A percentile compares a stretch with the other conserved stretches of the same genome.
phyloP scores from a whole-genome alignment of 805 yeast genomes.

The Yamadazyma scolyti region DNA sequence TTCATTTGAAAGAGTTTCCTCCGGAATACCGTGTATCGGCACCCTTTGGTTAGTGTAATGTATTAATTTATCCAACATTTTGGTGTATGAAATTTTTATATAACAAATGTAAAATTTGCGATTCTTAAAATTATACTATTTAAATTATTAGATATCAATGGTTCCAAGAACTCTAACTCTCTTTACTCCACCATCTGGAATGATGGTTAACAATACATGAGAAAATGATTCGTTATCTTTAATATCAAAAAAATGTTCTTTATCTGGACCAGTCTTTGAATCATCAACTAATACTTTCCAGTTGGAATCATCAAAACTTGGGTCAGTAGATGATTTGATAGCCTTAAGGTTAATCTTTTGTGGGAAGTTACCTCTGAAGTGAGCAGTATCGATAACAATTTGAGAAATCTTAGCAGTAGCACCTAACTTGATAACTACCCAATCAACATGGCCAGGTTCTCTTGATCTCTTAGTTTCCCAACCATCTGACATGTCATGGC shows the following conservation, averaged over 20 bases:
- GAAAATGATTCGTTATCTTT: slow-evolving; percentile 38
- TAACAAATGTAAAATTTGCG: neutral
- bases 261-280: slow-evolving; percentile 77
- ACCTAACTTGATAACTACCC: slow-evolving; percentile 85
- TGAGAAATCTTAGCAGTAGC: slow-evolving; percentile 52
- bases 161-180: slow-evolving; percentile 81
- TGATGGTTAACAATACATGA: slow-evolving; percentile 76
- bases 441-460: slow-evolving; percentile 78
- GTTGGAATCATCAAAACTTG: slow-evolving; percentile 34
- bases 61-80: slow-evolving; percentile 2
- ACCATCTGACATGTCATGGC: slow-evolving; percentile 95
- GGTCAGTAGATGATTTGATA: slow-evolving; percentile 27
- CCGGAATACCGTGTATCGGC: slow-evolving; percentile 5
- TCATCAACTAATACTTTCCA: slow-evolving; percentile 70
- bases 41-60: slow-evolving; percentile 11
- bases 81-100: neutral
- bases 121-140: neutral
- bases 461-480: slow-evolving; percentile 97
- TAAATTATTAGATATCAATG: slow-evolving; percentile 13
- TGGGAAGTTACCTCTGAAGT: slow-evolving; percentile 93
- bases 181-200: slow-evolving; percentile 97
- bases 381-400: slow-evolving; percentile 85
- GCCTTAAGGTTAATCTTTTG: slow-evolving; percentile 74
- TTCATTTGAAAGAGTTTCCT: too few species aligned
- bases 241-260: slow-evolving; percentile 60